phyloP scores from a whole-genome alignment of 2,329 filamentous ascomycete species.

The Aaosphaeria pasadenensis region DNA sequence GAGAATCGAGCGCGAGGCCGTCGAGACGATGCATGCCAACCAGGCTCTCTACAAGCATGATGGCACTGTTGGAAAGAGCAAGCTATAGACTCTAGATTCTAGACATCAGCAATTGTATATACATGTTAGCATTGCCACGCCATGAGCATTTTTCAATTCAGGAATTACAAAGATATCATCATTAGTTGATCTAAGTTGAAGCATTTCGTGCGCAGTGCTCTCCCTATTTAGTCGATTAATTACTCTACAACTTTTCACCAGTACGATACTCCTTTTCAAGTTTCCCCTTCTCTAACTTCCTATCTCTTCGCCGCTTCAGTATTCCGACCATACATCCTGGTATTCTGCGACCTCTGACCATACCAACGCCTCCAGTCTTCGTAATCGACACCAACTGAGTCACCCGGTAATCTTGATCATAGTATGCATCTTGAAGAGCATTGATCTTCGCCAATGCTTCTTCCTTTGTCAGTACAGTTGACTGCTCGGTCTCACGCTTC shows the following conservation, averaged over 20 bases:
- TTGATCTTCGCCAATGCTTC: slow-evolving; percentile 14
- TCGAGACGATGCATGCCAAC: slow-evolving; percentile 40
- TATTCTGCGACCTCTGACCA: slow-evolving; percentile 29
- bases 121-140: too few species aligned
- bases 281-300: slow-evolving; percentile 1
- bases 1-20: slow-evolving; percentile 47
- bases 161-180: too few species aligned
- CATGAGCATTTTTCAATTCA: too few species aligned
- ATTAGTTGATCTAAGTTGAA: too few species aligned
- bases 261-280: too few species aligned
- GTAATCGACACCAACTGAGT: slow-evolving; percentile 25
- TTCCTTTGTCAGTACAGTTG: slow-evolving; percentile 7
- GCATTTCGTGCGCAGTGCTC: neutral
- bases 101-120: too few species aligned
- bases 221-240: too few species aligned
- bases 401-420: slow-evolving; percentile 1
- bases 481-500: neutral
- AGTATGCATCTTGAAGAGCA: slow-evolving; percentile 18
- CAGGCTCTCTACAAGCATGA: slow-evolving; percentile 37
- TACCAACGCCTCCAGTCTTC: slow-evolving; percentile 34
- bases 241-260: too few species aligned
- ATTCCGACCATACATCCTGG: slow-evolving; percentile 19
- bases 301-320: slow-evolving; percentile 6
- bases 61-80: slow-evolving; percentile 38
- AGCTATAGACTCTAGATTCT: slow-evolving; percentile 25